Evolutionary conservation across 257 asterid genomes (phyloP).

Genomic region (Scutellaria galericulata): DNA sequence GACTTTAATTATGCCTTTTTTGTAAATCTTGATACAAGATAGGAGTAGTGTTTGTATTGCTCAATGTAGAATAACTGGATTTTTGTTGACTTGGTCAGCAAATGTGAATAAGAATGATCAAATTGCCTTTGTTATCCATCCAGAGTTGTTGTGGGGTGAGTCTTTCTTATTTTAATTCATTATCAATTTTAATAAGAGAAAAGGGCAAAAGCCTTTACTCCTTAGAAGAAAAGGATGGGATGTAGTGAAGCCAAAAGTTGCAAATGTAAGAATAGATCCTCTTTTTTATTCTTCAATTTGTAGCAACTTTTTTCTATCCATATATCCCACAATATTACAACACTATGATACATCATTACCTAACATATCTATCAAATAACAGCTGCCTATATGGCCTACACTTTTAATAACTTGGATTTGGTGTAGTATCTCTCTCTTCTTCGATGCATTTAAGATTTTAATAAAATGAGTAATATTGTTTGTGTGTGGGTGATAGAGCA

Average conservation of each 20-base stretch:
- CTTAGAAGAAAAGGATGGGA: slow-evolving; percentile 32
- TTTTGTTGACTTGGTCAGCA: slow-evolving; percentile 22
- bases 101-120: slow-evolving; percentile 8
- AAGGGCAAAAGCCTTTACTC: slow-evolving; percentile 32
- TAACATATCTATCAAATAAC: slow-evolving; percentile 30
- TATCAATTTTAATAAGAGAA: not conserved
- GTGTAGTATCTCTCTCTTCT: not conserved
- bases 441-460: slow-evolving; percentile 4
- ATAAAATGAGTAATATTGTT: not conserved
- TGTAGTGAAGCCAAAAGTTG: slow-evolving; percentile 38
- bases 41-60: slow-evolving; percentile 14
- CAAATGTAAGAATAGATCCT: slow-evolving; percentile 39
- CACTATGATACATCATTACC: not conserved
- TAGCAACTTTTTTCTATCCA: not conserved
- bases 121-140: not conserved
- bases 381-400: slow-evolving; percentile 29
- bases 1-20: not conserved
- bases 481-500: slow-evolving; percentile 30
- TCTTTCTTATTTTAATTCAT: not conserved
- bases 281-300: slow-evolving; percentile 34
- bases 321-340: not conserved
- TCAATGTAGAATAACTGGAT: not conserved
- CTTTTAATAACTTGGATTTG: slow-evolving; percentile 23
- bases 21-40: slow-evolving; percentile 24
- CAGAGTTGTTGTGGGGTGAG: not conserved